Evolutionary conservation across 495 filamentous ascomycete species (phyloP), one percentile per base, ranked within the genome.

Genomic region (Annulohypoxylon maeteangense): DNA sequence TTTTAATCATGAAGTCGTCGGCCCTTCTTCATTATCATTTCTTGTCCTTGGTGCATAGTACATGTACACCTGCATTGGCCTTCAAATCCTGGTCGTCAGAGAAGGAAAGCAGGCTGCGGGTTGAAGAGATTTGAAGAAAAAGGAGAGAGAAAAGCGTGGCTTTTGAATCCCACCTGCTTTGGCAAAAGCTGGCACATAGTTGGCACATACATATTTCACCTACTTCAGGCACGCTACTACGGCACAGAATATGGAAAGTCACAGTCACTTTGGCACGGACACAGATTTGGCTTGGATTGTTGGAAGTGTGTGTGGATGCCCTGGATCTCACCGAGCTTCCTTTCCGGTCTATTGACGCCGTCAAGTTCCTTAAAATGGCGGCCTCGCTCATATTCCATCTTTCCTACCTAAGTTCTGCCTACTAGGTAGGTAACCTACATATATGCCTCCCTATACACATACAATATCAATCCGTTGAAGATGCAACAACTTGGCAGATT

Each of bases 301-400:
- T 65, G 54, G 54, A 65, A 42, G 68, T 65, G 47, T 56, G 59
- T 56, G 59, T 64, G 63, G 63, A 32, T 67, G 58, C 47, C 51
- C 64, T 64, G 29, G 60, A 45, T 68, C 61, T 65, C 70, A 68
- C 61, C 61, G 70, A 73, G 70, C 70, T 73, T 68, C 70, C 70
- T 73, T 68, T 73, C 65, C 70, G 31, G 65, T 73, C 55, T 62
- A 64, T 65, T 60, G 44, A 68, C 61, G 65, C 70, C 65, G 60
- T 65, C 27, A 11, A 68, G 32, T 50, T 45, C 57, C 50, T 16
- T 45, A 31, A 62, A 48, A 29, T 29, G 27, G 6, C 29, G 32
- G 58, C n/a, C 32, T 38, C 48, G 22, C 50, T 54, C 32, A 42
- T 14, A 48, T 48, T 25, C 42, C 42, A 36, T 56, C 32, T 56